These are phyloP conservation scores for Glebionis coronaria DNA, from an alignment of 129 eudicot genomes.

Conservation along the genomic window DNA sequence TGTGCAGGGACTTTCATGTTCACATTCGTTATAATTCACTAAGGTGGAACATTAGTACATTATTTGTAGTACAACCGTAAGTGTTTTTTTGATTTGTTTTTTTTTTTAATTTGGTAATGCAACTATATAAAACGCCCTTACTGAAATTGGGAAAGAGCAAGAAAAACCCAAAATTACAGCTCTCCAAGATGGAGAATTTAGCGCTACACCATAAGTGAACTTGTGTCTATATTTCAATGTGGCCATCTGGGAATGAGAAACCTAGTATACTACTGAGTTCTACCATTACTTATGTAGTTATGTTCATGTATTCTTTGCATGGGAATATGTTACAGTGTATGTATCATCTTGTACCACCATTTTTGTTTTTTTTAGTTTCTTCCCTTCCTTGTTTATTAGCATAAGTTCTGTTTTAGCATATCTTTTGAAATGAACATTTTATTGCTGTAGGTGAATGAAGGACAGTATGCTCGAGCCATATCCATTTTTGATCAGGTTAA, in stretches of 20 bases:
- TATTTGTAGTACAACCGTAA: too few relatives aligned
- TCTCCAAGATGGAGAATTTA: too few relatives aligned
- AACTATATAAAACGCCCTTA: too few relatives aligned
- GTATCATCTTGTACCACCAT: not conserved
- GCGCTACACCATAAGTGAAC: too few relatives aligned
- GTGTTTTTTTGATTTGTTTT: too few relatives aligned
- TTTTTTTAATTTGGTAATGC: too few relatives aligned
- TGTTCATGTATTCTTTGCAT: slow-evolving; percentile 11
- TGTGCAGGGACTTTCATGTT: too few relatives aligned
- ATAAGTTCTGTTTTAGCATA: slow-evolving; percentile 3
- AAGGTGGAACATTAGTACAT: too few relatives aligned
- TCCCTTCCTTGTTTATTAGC: slow-evolving; percentile 2
- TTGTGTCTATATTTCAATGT: too few relatives aligned
- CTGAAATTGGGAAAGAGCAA: too few relatives aligned
- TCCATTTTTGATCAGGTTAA: slow-evolving; percentile 93
- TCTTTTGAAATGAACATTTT: slow-evolving; percentile 18
- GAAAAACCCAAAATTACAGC: too few relatives aligned
- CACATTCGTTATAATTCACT: too few relatives aligned
- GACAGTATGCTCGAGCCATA: slow-evolving; percentile 85
- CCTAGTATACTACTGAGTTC: slow-evolving; percentile 14
- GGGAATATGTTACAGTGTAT: slow-evolving; percentile 2
- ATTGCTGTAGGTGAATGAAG: slow-evolving; percentile 83
- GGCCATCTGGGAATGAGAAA: not conserved
- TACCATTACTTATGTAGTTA: slow-evolving; percentile 8
- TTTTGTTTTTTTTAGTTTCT: not conserved